These are phyloP conservation scores for Narthecium ossifragum DNA, from an alignment of 106 monocot genomes.

Conservation along the genomic window DNA sequence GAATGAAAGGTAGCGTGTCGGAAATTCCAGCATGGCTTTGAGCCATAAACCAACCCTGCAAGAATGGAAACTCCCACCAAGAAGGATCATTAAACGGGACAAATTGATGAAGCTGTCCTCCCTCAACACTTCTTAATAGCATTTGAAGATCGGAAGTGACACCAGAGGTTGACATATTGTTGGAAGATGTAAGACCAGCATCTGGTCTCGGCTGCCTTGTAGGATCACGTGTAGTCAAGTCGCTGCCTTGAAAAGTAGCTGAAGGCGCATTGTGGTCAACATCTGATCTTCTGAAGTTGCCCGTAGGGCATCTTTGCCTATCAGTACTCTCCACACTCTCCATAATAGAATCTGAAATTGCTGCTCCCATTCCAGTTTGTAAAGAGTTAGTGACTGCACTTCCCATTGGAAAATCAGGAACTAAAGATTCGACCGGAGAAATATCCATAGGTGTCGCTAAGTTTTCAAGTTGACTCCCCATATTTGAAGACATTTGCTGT, in stretches of 20 bases:
- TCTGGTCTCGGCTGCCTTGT: slow-evolving; percentile 17
- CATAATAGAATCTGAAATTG: slow-evolving; percentile 12
- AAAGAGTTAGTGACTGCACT: slow-evolving; percentile 12
- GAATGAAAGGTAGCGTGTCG: slow-evolving; percentile 5
- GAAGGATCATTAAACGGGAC: slow-evolving; percentile 53
- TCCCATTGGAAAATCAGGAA: slow-evolving; percentile 10
- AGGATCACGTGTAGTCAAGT: slow-evolving; percentile 5
- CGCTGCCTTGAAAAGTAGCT: slow-evolving; percentile 12
- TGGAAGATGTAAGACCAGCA: slow-evolving; percentile 1
- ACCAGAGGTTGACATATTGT: slow-evolving; percentile 13
- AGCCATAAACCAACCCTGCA: slow-evolving; percentile 88
- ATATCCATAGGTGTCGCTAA: slow-evolving; percentile 38
- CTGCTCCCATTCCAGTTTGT: slow-evolving; percentile 10
- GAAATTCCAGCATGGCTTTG: slow-evolving; percentile 47
- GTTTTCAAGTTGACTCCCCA: slow-evolving; percentile 9
- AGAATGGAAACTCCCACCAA: slow-evolving; percentile 77
- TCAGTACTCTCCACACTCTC: slow-evolving; percentile 15
- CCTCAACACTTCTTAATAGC: slow-evolving; percentile 50
- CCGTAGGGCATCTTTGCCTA: slow-evolving; percentile 8
- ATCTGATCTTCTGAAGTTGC: slow-evolving; percentile 12
- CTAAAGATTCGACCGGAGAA: slow-evolving; percentile 20
- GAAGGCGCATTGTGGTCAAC: slow-evolving; percentile 1
- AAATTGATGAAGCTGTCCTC: slow-evolving; percentile 52
- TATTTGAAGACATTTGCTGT: slow-evolving; percentile 3
- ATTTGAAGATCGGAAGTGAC: slow-evolving; percentile 44